A percentile compares a stretch with the other conserved stretches of the same genome.
These are phyloP conservation scores for Cynara cardunculus DNA, from an alignment of 129 eudicot species.

Conservation along the genomic window DNA sequence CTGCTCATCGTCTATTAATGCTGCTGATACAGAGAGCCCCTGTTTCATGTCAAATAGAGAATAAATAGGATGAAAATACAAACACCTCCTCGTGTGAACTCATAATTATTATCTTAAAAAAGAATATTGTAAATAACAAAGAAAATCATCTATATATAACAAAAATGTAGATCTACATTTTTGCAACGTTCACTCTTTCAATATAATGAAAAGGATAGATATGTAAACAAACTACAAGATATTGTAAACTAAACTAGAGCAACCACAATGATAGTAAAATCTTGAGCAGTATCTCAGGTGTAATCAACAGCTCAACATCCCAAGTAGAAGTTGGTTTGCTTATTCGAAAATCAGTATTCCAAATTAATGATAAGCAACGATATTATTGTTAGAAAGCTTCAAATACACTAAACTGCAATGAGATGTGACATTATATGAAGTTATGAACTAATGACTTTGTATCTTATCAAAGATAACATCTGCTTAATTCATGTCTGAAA, in stretches of 20 bases:
- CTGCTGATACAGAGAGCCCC: conserved; percentile 81
- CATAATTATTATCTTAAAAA: background rate
- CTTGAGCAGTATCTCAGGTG: background rate
- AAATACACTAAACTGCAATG: background rate
- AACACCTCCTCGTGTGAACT: background rate
- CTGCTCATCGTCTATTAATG: conserved; percentile 52
- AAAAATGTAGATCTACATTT: background rate
- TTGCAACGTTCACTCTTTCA: background rate
- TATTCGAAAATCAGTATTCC: background rate
- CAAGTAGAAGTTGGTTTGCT: background rate
- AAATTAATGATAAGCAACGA: background rate
- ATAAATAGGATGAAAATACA: background rate
- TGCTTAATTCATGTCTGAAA: background rate
- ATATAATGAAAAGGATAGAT: background rate
- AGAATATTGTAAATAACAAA: background rate
- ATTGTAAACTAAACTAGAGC: background rate
- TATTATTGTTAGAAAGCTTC: background rate
- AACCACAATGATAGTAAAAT: background rate
- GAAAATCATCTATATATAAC: background rate
- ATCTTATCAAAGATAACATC: background rate
- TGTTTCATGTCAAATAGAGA: conserved; percentile 28
- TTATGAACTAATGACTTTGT: conserved; percentile 3
- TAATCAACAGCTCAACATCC: background rate
- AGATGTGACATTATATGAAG: background rate
- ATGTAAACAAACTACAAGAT: background rate